phyloP scores from a whole-genome alignment of 257 asterid genomes.

The Solanum dulcamara region DNA sequence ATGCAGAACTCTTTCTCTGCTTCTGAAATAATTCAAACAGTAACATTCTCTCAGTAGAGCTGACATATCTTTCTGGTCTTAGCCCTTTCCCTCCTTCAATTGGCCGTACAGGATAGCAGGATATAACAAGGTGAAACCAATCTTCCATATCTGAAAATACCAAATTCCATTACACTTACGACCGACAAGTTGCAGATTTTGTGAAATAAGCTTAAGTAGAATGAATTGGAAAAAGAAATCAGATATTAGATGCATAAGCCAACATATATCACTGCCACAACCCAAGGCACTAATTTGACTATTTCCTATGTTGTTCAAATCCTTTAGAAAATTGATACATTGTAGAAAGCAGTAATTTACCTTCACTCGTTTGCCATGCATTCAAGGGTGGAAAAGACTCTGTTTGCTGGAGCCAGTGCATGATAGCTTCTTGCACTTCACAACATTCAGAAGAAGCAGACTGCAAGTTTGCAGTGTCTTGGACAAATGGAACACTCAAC shows the following conservation, averaged over 20 bases:
- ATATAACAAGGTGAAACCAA: conserved; percentile 72
- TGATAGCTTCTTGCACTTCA: conserved; percentile 39
- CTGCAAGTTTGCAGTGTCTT: conserved; percentile 13
- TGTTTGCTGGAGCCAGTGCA: conserved; percentile 67
- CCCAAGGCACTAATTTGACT: background rate
- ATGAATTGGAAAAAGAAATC: background rate
- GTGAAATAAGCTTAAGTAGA: background rate
- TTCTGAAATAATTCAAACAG: conserved; percentile 66
- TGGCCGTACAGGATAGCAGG: conserved; percentile 68
- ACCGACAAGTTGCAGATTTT: background rate
- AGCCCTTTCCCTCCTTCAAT: conserved; percentile 35
- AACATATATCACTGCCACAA: background rate
- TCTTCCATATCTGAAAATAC: conserved; percentile 65
- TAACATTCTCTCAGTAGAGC: conserved; percentile 41
- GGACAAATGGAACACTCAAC: conserved; percentile 33
- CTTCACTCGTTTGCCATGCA: conserved; percentile 81
- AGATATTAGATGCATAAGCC: conserved; percentile 4
- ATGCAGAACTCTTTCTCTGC: conserved; percentile 55
- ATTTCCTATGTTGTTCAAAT: background rate
- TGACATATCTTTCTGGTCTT: conserved; percentile 49
- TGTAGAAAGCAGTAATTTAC: conserved; percentile 20
- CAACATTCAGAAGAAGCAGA: conserved; percentile 27
- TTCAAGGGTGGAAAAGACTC: conserved; percentile 59
- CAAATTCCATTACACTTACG: background rate
- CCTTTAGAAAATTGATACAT: background rate